Conservation (phyloP, 495 filamentous ascomycete genomes). For the Aspergillus carlsbadensis region DNA sequence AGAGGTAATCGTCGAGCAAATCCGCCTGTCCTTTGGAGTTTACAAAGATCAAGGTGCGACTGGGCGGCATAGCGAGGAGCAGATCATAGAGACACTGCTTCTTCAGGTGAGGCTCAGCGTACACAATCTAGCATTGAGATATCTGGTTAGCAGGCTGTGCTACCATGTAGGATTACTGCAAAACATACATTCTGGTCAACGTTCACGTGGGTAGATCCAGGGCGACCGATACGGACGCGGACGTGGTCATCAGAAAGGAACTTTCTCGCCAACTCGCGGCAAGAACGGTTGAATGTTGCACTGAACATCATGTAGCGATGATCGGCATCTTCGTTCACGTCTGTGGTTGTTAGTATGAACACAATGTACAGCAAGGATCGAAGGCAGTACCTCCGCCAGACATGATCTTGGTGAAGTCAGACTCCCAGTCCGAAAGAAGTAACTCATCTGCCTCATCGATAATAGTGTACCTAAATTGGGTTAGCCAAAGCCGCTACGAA, state of each 20-base stretch:
- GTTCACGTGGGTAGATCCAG: conserved; percentile 74
- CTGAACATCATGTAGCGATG: conserved; percentile 91
- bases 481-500: conserved; percentile 12
- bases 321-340: conserved; percentile 75
- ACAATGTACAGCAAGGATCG: conserved; percentile 11
- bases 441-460: conserved; percentile 97
- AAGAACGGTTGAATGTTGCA: conserved; percentile 80
- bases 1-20: conserved; percentile 82
- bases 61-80: conserved; percentile 62
- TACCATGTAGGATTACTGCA: neutral
- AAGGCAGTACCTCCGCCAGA: conserved; percentile 65
- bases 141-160: neutral
- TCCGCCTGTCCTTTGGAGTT: conserved; percentile 76
- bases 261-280: conserved; percentile 70
- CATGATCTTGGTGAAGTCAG: conserved; percentile 68
- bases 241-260: conserved; percentile 71
- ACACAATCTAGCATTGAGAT: conserved; percentile 51
- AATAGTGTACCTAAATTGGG: conserved; percentile 62
- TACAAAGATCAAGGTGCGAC: conserved; percentile 88
- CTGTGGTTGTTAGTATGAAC: conserved; percentile 27
- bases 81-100: conserved; percentile 70
- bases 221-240: conserved; percentile 79
- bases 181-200: conserved; percentile 64
- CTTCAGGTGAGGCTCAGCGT: conserved; percentile 61
- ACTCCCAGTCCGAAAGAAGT: conserved; percentile 72